Percentiles rank a stretch among this genome's conserved stretches.
These are phyloP conservation scores for Penicillium janthinellum DNA, from an alignment of 2,329 filamentous ascomycete genomes.

Conservation along the genomic window DNA sequence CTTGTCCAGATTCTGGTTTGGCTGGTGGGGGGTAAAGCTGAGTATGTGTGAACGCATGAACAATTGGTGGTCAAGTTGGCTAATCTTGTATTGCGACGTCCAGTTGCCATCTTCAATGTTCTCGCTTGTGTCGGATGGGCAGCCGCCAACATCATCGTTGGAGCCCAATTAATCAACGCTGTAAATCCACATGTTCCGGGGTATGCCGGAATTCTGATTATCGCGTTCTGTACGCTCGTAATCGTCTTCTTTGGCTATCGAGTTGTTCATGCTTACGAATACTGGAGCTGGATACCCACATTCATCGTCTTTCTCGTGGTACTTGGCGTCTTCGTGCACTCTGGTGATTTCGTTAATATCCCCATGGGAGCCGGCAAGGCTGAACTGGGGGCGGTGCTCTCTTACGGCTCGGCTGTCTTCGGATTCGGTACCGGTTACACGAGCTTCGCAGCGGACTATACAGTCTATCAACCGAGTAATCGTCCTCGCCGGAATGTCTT, in stretches of 20 bases:
- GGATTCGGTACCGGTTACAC: conserved; percentile 73
- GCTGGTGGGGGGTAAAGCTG: conserved; percentile 67
- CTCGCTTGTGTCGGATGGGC: conserved; percentile 74
- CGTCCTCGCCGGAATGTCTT: conserved; percentile 67
- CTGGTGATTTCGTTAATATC: conserved; percentile 63
- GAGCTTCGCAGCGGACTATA: conserved; percentile 74
- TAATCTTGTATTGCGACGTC: background rate
- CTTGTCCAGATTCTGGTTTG: conserved; percentile 73
- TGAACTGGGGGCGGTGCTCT: conserved; percentile 64
- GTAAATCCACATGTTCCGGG: conserved; percentile 71
- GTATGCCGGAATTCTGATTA: conserved; percentile 72
- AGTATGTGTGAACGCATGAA: conserved; percentile 46
- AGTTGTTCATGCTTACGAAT: conserved; percentile 75
- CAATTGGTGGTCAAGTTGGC: background rate
- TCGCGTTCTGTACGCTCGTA: conserved; percentile 66
- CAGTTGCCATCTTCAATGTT: conserved; percentile 69
- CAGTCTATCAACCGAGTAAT: conserved; percentile 71
- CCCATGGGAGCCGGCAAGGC: conserved; percentile 61
- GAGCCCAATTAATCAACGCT: conserved; percentile 73
- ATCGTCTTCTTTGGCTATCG: conserved; percentile 73
- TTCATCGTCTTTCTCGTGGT: conserved; percentile 73
- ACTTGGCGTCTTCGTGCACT: conserved; percentile 66
- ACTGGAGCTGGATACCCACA: conserved; percentile 72
- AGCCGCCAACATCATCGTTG: conserved; percentile 75
- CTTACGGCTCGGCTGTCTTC: conserved; percentile 66